Conservation (phyloP, 208 protist genomes). For the Crithidia thermophila region DNA sequence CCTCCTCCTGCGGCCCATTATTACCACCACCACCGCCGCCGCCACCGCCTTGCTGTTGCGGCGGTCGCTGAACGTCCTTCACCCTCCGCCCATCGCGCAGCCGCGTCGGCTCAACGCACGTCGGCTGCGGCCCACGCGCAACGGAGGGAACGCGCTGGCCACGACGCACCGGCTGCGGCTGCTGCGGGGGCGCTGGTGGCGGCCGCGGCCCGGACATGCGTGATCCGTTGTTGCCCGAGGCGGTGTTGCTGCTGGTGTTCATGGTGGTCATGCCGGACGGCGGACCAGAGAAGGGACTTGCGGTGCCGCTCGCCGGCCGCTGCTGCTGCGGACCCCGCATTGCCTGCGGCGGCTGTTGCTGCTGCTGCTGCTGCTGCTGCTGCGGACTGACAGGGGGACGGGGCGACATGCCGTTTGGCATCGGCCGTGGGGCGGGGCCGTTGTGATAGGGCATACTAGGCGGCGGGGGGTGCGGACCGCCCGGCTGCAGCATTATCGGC, state of each 20-base stretch:
- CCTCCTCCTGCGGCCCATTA: too few relatives aligned
- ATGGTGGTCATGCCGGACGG: not conserved
- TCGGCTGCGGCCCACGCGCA: constrained; percentile 53
- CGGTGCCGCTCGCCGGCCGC: not conserved
- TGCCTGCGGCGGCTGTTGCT: too few relatives aligned
- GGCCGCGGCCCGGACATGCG: not conserved
- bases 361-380: not conserved
- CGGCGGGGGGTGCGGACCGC: too few relatives aligned
- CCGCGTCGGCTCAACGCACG: constrained; percentile 31
- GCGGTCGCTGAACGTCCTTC: constrained; percentile 12
- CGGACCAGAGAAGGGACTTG: not conserved
- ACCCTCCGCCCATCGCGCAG: constrained; percentile 35
- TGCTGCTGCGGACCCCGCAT: too few relatives aligned
- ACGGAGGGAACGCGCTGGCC: constrained; percentile 21
- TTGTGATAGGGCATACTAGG: not conserved
- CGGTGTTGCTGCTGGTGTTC: not conserved
- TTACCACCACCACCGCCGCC: not conserved
- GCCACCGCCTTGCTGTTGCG: constrained; percentile 3
- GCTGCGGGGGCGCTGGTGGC: not conserved
- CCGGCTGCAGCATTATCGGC: not conserved
- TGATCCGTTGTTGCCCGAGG: too few relatives aligned
- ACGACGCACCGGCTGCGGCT: constrained; percentile 7
- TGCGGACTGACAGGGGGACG: not conserved
- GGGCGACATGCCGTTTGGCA: not conserved
- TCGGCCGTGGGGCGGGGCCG: not conserved